Evolutionary conservation across 1,139 yeast species (phyloP).

Genomic region (Suhomyces ambrosiae): DNA sequence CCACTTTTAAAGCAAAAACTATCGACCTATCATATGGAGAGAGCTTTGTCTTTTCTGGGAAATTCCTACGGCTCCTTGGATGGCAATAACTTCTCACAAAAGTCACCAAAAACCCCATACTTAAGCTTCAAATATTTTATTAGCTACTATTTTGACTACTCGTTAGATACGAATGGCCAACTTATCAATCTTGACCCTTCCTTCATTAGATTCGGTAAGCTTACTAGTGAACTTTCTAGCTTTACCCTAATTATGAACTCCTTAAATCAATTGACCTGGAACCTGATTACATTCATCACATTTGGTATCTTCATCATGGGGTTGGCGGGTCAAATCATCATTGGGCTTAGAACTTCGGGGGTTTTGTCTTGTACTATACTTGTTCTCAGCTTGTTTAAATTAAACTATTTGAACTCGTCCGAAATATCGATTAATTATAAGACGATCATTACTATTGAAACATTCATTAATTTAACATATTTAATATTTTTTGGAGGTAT

Average conservation of each 20-base stretch:
- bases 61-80: constrained; percentile 13
- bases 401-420: constrained; percentile 21
- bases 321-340: not conserved
- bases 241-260: constrained; percentile 8
- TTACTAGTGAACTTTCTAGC: constrained; percentile 13
- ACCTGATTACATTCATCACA: constrained; percentile 6
- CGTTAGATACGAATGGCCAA: constrained; percentile 11
- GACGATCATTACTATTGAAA: constrained; percentile 8
- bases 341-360: not conserved
- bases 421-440: constrained; percentile 7
- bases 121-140: constrained; percentile 23
- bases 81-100: not conserved
- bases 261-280: constrained; percentile 16
- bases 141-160: constrained; percentile 24
- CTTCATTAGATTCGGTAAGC: constrained; percentile 17
- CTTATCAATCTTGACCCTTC: constrained; percentile 19
- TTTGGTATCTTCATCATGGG: constrained; percentile 9
- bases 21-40: constrained; percentile 18
- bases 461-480: constrained; percentile 3
- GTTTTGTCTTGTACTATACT: constrained; percentile 10
- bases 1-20: constrained; percentile 18
- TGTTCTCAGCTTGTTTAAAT: constrained; percentile 19
- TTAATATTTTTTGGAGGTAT: not conserved
- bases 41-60: constrained; percentile 17
- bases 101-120: constrained; percentile 5